Base-by-base conservation (phyloP, 139 green algal species). In the Pycnococcus provasolii region DNA sequence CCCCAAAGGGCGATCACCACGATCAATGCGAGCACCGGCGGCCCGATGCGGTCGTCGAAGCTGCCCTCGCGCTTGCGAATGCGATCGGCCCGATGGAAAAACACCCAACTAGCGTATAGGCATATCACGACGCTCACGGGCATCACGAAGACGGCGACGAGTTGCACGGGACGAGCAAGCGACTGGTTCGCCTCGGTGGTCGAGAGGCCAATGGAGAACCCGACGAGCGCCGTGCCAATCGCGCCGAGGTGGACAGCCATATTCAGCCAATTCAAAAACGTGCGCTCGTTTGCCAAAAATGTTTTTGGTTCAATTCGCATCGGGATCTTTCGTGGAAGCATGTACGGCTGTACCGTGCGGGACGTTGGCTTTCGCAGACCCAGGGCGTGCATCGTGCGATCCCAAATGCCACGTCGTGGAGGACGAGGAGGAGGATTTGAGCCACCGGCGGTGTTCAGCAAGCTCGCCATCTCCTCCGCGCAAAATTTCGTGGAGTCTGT, bases 251-350 rank as follows among this genome's bases (percentile, higher is more conserved):
- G 45, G 13, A 96, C 78, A 1, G 84, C 80, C 91, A 97, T 97
- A 79, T 95, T 84, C 53, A 96, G 81, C 91, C 91, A 97, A 4
- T 84, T 82, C 61, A 97, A 79, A 77, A 96, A 95, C 42, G 91
- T 97, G 72, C 91, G 84, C 79, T 96, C 91, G 71, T 96, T 97
- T 69, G 91, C 91, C 61, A 97, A 94, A 67, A 92, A 96, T 8
- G 88, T 93, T 80, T 97, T 97, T 58, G 91, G 91, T 80, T 97
- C 91, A 42, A 96, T 81, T 52, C 82, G 75, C 81, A 81, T 86
- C n/a, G 83, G 84, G 40, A 90, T 77, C 53, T 90, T 70, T 39
- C 62, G 50, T 37, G 7, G 47, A 52, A 72, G 67, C 61, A 43
- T 15, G 41, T 60, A 26, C 26, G 8, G n/a, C 55, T 26, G 26